Evolutionary conservation across 805 yeast species (phyloP).

Genomic region (Suhomyces sp.): DNA sequence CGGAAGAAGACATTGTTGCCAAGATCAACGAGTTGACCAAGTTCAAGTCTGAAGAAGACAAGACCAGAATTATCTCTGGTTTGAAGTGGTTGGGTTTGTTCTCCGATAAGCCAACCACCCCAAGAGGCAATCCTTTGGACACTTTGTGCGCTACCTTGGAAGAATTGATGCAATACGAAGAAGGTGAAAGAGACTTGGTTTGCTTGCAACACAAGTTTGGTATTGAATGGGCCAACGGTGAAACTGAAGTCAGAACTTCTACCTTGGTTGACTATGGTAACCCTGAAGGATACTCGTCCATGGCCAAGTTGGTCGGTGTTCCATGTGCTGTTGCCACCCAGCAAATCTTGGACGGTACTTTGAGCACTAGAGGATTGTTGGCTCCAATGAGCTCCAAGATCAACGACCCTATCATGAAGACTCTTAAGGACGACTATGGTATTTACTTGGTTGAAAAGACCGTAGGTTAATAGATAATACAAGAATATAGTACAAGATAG

Average conservation of each 20-base stretch:
- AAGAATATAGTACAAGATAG: neutral
- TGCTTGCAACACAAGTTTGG: conserved; percentile 97
- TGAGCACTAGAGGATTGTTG: conserved; percentile 74
- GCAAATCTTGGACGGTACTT: conserved; percentile 79
- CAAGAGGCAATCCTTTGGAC: conserved; percentile 93
- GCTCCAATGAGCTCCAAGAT: conserved; percentile 93
- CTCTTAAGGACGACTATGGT: conserved; percentile 84
- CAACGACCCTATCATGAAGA: conserved; percentile 87
- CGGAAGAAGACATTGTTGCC: conserved; percentile 70
- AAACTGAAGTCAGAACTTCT: conserved; percentile 87
- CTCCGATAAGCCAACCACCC: conserved; percentile 69
- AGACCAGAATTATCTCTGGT: conserved; percentile 83
- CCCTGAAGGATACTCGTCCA: conserved; percentile 85
- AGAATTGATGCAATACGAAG: conserved; percentile 92
- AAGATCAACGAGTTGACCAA: conserved; percentile 74
- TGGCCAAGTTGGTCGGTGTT: conserved; percentile 98
- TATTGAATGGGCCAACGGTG: conserved; percentile 93
- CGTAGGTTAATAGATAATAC: neutral
- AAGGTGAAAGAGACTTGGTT: conserved; percentile 93
- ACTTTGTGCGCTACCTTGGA: conserved; percentile 96
- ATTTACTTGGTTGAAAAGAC: conserved; percentile 77
- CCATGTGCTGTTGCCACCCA: conserved; percentile 96
- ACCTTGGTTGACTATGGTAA: conserved; percentile 93
- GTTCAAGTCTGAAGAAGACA: conserved; percentile 78
- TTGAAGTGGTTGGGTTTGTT: conserved; percentile 93